A percentile compares a stretch with the other conserved stretches of the same genome.
Conservation (phyloP, 176 grass and related monocot species). For the Bothriochloa decipiens region DNA sequence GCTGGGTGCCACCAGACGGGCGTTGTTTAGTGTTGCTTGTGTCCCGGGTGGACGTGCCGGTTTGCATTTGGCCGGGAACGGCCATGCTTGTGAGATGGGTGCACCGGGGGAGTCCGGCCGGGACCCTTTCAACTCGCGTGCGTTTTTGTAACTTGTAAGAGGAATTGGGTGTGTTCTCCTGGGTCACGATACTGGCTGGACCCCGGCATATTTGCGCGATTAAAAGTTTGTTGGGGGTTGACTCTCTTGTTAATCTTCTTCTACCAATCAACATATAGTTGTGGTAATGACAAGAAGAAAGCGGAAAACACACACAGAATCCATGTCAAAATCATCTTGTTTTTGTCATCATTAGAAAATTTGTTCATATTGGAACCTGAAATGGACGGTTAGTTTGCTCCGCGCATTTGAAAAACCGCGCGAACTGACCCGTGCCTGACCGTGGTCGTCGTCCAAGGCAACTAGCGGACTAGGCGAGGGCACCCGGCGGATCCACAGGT, state of each 20-base stretch:
- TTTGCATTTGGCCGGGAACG: neutral
- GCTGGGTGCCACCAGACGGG: constrained; percentile 30
- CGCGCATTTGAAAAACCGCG: too few relatives aligned
- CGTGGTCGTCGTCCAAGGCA: neutral
- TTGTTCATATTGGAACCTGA: too few relatives aligned
- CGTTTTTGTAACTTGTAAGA: neutral
- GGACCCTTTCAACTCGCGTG: constrained; percentile 21
- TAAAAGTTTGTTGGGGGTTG: constrained; percentile 12
- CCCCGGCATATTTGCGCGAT: neutral
- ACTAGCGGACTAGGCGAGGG: too few relatives aligned
- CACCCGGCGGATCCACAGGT: constrained; percentile 28
- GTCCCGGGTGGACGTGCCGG: constrained; percentile 21
- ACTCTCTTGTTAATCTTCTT: neutral
- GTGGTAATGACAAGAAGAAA: too few relatives aligned
- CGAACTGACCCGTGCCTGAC: neutral
- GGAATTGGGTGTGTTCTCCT: neutral
- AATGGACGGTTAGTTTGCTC: too few relatives aligned
- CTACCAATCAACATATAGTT: neutral
- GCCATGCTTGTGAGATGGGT: constrained; percentile 43
- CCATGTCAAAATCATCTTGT: too few relatives aligned
- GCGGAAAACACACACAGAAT: too few relatives aligned
- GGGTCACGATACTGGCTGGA: neutral
- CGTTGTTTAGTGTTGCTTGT: constrained; percentile 45
- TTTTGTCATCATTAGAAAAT: too few relatives aligned
- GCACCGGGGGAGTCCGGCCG: neutral